These are phyloP conservation scores for Potentilla sterilis DNA, from an alignment of 306 rosid genomes.

Conservation along the genomic window DNA sequence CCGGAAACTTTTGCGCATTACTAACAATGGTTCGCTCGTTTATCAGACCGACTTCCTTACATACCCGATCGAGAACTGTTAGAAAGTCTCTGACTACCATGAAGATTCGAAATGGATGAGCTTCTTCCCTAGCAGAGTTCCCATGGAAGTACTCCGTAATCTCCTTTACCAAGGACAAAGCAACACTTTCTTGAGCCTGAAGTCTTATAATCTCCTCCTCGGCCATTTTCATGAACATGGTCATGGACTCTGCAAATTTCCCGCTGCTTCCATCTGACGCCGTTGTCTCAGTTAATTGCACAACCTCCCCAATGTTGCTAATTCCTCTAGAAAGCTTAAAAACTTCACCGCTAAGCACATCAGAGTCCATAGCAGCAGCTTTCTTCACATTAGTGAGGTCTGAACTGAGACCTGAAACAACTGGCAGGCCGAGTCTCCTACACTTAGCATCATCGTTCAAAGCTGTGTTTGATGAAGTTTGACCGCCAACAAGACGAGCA, in stretches of 20 bases:
- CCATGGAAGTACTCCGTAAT: constrained; percentile 97
- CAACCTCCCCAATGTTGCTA: constrained; percentile 48
- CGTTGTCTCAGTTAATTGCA: constrained; percentile 34
- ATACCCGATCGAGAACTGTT: constrained; percentile 67
- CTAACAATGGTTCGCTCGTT: constrained; percentile 77
- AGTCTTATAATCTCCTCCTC: constrained; percentile 72
- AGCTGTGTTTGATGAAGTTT: constrained; percentile 36
- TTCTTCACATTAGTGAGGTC: constrained; percentile 87
- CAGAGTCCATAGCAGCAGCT: constrained; percentile 91
- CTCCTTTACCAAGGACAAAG: constrained; percentile 84
- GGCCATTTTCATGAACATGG: constrained; percentile 68
- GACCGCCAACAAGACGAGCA: constrained; percentile 52
- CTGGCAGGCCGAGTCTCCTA: constrained; percentile 78
- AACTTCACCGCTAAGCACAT: constrained; percentile 70
- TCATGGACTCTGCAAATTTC: constrained; percentile 68
- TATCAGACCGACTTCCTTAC: constrained; percentile 87
- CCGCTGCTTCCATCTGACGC: constrained; percentile 40
- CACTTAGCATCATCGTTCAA: constrained; percentile 69
- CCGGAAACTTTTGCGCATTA: constrained; percentile 80
- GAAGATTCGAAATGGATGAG: constrained; percentile 96
- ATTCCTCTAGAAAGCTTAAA: constrained; percentile 74
- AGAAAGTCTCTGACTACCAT: constrained; percentile 90
- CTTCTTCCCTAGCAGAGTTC: constrained; percentile 86
- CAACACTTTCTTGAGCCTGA: constrained; percentile 90
- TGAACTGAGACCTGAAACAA: constrained; percentile 75